A percentile compares a stretch with the other conserved stretches of the same genome.
Conservation (phyloP, 257 asterid species). For the Gynochthodes officinalis region DNA sequence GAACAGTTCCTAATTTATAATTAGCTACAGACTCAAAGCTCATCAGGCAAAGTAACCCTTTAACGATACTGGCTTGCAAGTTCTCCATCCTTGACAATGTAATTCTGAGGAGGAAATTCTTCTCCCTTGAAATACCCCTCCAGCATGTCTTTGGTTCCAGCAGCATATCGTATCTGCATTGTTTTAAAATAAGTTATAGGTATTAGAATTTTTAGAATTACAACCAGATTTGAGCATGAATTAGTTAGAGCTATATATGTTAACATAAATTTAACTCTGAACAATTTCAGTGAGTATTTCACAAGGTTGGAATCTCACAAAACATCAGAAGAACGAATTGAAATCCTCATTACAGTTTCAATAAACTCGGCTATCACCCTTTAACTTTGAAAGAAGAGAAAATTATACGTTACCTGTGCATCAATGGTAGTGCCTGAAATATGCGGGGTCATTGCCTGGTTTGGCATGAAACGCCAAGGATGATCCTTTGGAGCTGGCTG, state of each 20-base stretch:
- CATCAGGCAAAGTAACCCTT: neutral
- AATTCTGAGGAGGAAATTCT: constrained; percentile 75
- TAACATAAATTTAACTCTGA: neutral
- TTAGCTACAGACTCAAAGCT: neutral
- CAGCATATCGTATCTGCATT: constrained; percentile 87
- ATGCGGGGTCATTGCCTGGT: constrained; percentile 99
- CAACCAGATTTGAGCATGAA: neutral
- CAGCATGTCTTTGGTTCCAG: constrained; percentile 94
- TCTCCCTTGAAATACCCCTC: constrained; percentile 92
- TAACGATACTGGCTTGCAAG: constrained; percentile 88
- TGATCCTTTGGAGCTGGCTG: constrained; percentile 99
- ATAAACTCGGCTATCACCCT: neutral
- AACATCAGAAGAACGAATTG: neutral
- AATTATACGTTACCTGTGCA: constrained; percentile 56
- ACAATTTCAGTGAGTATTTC: neutral
- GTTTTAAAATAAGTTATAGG: neutral
- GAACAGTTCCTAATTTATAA: neutral
- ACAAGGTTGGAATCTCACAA: neutral
- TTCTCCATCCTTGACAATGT: constrained; percentile 98
- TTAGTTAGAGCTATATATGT: neutral
- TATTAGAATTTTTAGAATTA: neutral
- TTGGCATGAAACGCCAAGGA: constrained; percentile 99
- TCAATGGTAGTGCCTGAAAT: constrained; percentile 96
- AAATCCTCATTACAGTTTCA: neutral
- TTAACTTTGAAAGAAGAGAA: neutral